Percentiles rank a stretch among this genome's conserved stretches.
phyloP scores from a whole-genome alignment of 2,329 filamentous ascomycete genomes.

The Fusarium odoratissimum region DNA sequence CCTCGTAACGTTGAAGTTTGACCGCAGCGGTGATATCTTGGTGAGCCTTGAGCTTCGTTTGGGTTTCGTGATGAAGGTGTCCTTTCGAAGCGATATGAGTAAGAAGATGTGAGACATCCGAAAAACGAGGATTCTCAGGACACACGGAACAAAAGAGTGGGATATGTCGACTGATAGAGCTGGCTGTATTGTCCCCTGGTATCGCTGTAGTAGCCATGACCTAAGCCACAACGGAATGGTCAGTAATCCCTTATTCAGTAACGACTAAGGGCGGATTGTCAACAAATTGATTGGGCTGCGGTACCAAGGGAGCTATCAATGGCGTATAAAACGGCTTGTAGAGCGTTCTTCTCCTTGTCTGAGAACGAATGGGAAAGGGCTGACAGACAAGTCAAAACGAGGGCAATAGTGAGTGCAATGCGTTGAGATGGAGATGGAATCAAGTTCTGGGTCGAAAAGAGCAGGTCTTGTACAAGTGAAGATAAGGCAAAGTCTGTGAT shows the following conservation, averaged over 20 bases:
- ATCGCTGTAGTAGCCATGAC: constrained; percentile 53
- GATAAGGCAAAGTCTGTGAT: constrained; percentile 13
- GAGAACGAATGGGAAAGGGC: constrained; percentile 44
- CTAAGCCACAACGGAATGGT: constrained; percentile 41
- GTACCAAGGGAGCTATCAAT: neutral
- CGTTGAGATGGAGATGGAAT: constrained; percentile 31
- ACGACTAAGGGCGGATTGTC: constrained; percentile 1
- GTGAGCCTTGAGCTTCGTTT: constrained; percentile 77
- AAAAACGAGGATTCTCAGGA: constrained; percentile 82
- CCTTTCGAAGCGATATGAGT: constrained; percentile 94
- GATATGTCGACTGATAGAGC: constrained; percentile 56
- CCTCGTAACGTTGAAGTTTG: constrained; percentile 75
- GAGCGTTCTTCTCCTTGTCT: constrained; percentile 1
- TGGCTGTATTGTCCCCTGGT: constrained; percentile 33
- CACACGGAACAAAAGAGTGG: constrained; percentile 87
- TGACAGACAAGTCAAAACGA: constrained; percentile 34
- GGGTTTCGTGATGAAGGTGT: constrained; percentile 88
- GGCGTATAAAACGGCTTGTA: constrained; percentile 4
- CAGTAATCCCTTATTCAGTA: constrained; percentile 23
- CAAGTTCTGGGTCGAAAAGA: constrained; percentile 38
- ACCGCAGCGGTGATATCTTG: constrained; percentile 73
- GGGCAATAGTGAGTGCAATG: constrained; percentile 24
- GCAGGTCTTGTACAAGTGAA: constrained; percentile 32
- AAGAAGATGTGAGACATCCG: constrained; percentile 89
- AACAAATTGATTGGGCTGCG: neutral